Percentiles rank a stretch among this genome's conserved stretches.
Evolutionary conservation across 768 basidiomycete genomes (phyloP).

Genomic region (Suillus fuscotomentosus): DNA sequence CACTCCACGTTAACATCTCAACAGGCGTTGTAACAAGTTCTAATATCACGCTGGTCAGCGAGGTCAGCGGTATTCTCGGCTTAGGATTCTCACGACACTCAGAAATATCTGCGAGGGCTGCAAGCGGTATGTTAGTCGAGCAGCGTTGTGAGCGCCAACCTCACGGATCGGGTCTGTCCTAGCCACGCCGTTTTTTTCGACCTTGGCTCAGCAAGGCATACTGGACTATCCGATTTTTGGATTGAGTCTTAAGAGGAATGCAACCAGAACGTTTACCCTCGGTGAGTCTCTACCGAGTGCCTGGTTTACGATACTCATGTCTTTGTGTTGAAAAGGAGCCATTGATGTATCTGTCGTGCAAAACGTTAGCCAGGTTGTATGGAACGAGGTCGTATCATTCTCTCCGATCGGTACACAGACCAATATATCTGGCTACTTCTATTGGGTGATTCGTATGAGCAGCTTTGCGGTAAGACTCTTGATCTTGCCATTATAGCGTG

Average conservation of each 20-base stretch:
- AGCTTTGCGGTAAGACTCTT: constrained; percentile 47
- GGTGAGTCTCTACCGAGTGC: constrained; percentile 36
- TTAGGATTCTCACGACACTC: constrained; percentile 77
- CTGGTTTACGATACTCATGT: not conserved
- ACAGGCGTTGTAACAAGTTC: constrained; percentile 62
- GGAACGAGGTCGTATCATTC: constrained; percentile 77
- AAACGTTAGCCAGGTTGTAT: constrained; percentile 58
- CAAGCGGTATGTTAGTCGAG: constrained; percentile 45
- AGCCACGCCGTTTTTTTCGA: constrained; percentile 71
- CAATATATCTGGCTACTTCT: constrained; percentile 68
- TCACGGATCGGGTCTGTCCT: not conserved
- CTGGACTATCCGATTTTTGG: constrained; percentile 77
- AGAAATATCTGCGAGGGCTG: constrained; percentile 42
- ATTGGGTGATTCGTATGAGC: constrained; percentile 68
- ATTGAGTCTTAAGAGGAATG: constrained; percentile 59
- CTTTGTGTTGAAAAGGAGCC: constrained; percentile 53
- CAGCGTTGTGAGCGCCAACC: not conserved
- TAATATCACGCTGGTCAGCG: constrained; percentile 60
- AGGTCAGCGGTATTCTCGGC: constrained; percentile 71
- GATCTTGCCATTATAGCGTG: not conserved
- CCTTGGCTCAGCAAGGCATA: constrained; percentile 58
- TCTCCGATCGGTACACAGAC: constrained; percentile 57
- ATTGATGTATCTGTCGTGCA: constrained; percentile 68
- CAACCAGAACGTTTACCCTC: constrained; percentile 60
- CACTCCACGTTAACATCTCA: not conserved